Evolutionary conservation across 129 eudicot species (phyloP).

Genomic region (Mikania micrantha): DNA sequence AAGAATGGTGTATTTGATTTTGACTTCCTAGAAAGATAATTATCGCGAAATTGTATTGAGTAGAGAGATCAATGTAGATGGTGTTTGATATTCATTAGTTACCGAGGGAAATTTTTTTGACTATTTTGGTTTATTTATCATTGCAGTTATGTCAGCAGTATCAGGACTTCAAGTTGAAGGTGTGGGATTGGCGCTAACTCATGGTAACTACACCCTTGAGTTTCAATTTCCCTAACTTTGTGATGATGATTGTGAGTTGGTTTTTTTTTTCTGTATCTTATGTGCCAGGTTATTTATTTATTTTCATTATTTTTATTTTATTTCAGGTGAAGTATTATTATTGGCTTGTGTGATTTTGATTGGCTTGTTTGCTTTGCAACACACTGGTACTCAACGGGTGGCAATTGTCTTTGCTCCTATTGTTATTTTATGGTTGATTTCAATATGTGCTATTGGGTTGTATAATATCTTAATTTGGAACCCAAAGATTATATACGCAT

Average conservation of each 20-base stretch:
- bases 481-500: constrained; percentile 59
- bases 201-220: constrained; percentile 35
- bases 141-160: constrained; percentile 75
- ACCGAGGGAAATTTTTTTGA: background rate
- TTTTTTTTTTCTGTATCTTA: background rate
- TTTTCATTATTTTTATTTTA: background rate
- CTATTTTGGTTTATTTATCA: background rate
- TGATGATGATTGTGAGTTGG: background rate
- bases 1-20: background rate
- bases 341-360: constrained; percentile 66
- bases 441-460: constrained; percentile 62
- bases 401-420: constrained; percentile 79
- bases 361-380: constrained; percentile 80
- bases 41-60: background rate
- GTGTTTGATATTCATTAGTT: background rate
- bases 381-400: constrained; percentile 73
- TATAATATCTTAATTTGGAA: constrained; percentile 73
- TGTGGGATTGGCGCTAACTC: constrained; percentile 34
- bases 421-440: constrained; percentile 63
- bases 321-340: constrained; percentile 44
- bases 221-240: background rate
- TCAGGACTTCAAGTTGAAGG: constrained; percentile 62
- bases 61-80: background rate
- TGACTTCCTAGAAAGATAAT: background rate
- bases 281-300: background rate